Conservation (phyloP, 257 asterid species). For the Przewalskia tangutica region DNA sequence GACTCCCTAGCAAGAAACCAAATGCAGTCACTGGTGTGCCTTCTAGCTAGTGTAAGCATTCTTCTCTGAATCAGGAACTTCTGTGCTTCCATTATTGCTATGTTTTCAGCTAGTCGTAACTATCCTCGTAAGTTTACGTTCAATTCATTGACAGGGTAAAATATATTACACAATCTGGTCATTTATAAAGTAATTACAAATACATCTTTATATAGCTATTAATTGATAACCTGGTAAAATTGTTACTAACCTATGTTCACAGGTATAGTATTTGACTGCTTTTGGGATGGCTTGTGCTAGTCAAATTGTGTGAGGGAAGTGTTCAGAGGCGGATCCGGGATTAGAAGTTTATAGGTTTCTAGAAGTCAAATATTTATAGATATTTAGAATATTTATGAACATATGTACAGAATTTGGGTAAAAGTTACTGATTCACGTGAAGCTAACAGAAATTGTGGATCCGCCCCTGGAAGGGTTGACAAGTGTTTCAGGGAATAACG, state of each 20-base stretch:
- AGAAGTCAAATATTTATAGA: too few species aligned
- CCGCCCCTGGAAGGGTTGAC: too few species aligned
- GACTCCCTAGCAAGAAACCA: constrained; percentile 21
- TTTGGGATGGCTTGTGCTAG: neutral
- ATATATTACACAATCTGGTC: neutral
- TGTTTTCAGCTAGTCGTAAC: neutral
- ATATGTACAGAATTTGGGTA: too few species aligned
- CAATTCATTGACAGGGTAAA: neutral
- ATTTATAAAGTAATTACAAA: neutral
- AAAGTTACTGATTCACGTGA: too few species aligned
- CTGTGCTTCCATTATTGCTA: neutral
- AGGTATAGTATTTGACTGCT: neutral
- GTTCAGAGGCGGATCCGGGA: too few species aligned
- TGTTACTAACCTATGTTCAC: too few species aligned
- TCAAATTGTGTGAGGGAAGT: neutral
- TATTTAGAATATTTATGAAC: too few species aligned
- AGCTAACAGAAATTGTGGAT: too few species aligned
- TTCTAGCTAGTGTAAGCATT: constrained; percentile 16
- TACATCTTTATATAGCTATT: too few species aligned
- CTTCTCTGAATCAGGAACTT: neutral
- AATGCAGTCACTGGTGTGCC: constrained; percentile 21
- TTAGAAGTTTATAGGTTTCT: too few species aligned
- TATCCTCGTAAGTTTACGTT: neutral
- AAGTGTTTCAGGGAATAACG: neutral
- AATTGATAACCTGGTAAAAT: too few species aligned